Conservation (phyloP, 495 filamentous ascomycete species). For the Penicillium egyptiacum region DNA sequence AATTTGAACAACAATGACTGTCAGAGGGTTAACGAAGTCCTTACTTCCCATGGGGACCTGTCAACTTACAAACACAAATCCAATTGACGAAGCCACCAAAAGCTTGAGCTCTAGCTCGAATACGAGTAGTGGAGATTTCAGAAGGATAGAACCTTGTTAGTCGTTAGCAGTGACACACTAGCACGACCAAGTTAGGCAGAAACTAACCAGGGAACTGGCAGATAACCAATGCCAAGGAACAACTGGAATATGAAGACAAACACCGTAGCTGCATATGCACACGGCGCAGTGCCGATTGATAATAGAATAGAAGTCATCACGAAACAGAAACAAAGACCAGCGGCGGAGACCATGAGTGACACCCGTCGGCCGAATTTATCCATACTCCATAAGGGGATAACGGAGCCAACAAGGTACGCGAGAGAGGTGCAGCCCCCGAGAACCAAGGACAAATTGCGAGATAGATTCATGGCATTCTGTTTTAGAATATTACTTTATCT, state of each 20-base stretch:
- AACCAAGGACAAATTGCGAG: constrained; percentile 50
- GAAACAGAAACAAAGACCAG: constrained; percentile 47
- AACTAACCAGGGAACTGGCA: constrained; percentile 54
- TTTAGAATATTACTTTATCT: neutral
- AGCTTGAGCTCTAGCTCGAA: constrained; percentile 38
- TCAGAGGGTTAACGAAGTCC: neutral
- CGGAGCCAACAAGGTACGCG: constrained; percentile 37
- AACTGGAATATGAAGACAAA: constrained; percentile 52
- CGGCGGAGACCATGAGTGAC: constrained; percentile 49
- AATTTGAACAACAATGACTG: constrained; percentile 55
- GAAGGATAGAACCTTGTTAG: constrained; percentile 66
- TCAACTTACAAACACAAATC: constrained; percentile 44
- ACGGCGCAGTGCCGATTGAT: constrained; percentile 26
- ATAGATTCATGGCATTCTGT: constrained; percentile 49
- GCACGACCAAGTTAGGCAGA: constrained; percentile 39
- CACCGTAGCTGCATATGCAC: constrained; percentile 42
- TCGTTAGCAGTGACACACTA: constrained; percentile 27
- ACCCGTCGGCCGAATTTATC: constrained; percentile 53
- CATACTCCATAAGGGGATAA: constrained; percentile 44
- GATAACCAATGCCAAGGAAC: constrained; percentile 46
- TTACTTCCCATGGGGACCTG: neutral
- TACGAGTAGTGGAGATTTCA: constrained; percentile 54
- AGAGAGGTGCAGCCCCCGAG: constrained; percentile 51
- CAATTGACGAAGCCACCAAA: constrained; percentile 48
- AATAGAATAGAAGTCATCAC: constrained; percentile 34